Percentiles rank a stretch among this genome's conserved stretches.
phyloP scores from a whole-genome alignment of 768 basidiomycete genomes.

The Podaxis sp. region DNA sequence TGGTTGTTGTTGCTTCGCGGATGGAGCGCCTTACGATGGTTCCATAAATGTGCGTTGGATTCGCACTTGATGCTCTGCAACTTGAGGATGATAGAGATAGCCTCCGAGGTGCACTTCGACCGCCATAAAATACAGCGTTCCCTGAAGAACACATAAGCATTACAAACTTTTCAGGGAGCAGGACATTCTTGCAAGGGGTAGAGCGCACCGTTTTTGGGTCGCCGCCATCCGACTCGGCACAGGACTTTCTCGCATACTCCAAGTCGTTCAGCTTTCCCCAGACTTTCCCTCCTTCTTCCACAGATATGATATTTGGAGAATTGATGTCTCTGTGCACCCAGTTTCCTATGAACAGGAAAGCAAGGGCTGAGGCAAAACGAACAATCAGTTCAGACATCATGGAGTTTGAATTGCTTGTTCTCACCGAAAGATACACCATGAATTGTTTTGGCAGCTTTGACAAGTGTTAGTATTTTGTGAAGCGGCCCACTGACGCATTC shows the following conservation, averaged over 20 bases:
- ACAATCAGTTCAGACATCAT: neutral
- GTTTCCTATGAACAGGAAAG: slow-evolving; percentile 1
- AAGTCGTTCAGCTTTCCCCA: slow-evolving; percentile 9
- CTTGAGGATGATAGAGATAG: neutral
- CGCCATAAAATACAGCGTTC: slow-evolving; percentile 4
- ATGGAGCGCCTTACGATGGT: neutral
- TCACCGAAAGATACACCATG: neutral
- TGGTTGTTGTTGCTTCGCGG: no score
- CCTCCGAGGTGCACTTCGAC: neutral
- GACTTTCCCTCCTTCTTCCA: neutral
- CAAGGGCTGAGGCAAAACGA: neutral
- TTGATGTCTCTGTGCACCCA: slow-evolving; percentile 12
- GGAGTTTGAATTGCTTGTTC: neutral
- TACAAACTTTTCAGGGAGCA: no score
- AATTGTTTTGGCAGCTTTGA: no score
- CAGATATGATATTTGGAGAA: neutral
- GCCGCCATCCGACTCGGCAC: neutral
- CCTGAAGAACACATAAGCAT: neutral
- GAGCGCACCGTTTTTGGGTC: neutral
- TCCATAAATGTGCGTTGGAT: neutral
- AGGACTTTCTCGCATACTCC: slow-evolving; percentile 9
- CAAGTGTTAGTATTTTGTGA: no score
- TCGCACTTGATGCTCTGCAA: no score
- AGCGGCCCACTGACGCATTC: no score
- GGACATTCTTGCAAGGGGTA: neutral